Evolutionary conservation across 78 protist species (phyloP).

Genomic region (Pigoraptor vietnamica): DNA sequence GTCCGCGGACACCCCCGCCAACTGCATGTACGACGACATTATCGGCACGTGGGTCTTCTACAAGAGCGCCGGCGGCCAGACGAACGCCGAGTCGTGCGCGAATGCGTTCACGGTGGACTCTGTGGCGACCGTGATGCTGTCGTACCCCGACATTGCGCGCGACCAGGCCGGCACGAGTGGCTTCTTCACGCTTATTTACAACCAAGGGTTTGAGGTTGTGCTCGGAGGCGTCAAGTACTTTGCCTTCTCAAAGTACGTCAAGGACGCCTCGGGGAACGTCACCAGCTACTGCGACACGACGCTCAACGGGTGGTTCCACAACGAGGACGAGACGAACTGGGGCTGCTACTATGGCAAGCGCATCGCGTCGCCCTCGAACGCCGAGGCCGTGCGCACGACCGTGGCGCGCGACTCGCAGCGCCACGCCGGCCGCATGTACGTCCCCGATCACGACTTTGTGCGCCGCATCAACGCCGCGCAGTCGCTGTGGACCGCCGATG

Average conservation of each 20-base stretch:
- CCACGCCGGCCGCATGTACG: not conserved
- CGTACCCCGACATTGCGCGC: not conserved
- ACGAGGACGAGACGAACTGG: not conserved
- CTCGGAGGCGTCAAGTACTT: not conserved
- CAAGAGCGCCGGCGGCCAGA: not conserved
- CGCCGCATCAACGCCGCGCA: not conserved
- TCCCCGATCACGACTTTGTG: not conserved
- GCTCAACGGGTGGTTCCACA: not conserved
- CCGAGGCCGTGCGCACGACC: not conserved
- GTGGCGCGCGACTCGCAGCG: not conserved
- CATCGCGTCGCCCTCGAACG: not conserved
- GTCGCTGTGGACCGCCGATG: not conserved
- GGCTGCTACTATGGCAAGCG: not conserved
- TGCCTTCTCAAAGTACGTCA: not conserved
- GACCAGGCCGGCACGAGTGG: not conserved
- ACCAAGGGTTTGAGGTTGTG: conserved; percentile 4
- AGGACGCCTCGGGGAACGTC: not conserved
- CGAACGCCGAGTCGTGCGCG: not conserved
- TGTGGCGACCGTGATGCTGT: not conserved
- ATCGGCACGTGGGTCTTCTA: not conserved
- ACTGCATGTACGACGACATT: not conserved
- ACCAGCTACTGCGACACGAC: conserved; percentile 5
- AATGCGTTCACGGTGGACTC: not conserved
- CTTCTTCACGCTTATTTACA: not conserved
- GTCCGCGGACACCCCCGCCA: not conserved